Conservation (phyloP, 2,329 filamentous ascomycete species). For the Xylariaceae sp. region DNA sequence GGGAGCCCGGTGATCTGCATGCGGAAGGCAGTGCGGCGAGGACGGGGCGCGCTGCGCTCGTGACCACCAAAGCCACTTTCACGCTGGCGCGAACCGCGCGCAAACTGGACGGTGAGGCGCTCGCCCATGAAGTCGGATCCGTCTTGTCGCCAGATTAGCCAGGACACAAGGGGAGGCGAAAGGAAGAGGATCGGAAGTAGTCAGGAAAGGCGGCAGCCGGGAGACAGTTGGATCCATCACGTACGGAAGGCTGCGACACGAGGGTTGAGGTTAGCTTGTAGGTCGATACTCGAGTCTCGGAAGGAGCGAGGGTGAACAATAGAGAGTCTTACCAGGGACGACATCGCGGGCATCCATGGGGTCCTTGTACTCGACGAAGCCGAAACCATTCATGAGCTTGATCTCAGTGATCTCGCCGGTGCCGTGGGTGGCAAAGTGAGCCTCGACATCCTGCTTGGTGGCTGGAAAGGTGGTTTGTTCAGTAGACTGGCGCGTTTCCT, state of each 20-base stretch:
- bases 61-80: slow-evolving; percentile 44
- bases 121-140: slow-evolving; percentile 98
- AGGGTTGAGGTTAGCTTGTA: background rate
- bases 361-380: slow-evolving; percentile 99
- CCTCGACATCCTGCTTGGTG: slow-evolving; percentile 95
- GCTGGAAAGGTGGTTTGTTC: slow-evolving; percentile 19
- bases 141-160: slow-evolving; percentile 57
- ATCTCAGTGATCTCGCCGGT: slow-evolving; percentile 97
- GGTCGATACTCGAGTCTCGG: slow-evolving; percentile 13
- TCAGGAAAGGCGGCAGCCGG: slow-evolving; percentile 32
- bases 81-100: slow-evolving; percentile 70
- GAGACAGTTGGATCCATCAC: slow-evolving; percentile 34
- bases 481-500: background rate
- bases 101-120: slow-evolving; percentile 96
- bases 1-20: slow-evolving; percentile 98
- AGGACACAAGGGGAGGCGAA: slow-evolving; percentile 24
- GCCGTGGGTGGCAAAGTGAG: slow-evolving; percentile 92
- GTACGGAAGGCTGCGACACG: slow-evolving; percentile 54
- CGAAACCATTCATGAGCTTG: slow-evolving; percentile 99
- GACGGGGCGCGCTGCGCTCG: slow-evolving; percentile 64
- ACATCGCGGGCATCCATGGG: slow-evolving; percentile 97
- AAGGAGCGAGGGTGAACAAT: too few relatives aligned
- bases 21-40: slow-evolving; percentile 88
- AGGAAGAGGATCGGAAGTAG: slow-evolving; percentile 10
- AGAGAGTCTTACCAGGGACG: slow-evolving; percentile 73